Evolutionary conservation across 1,284 basidiomycete species (phyloP), one percentile per base, ranked within the genome.

Genomic region (Golubevia sp.): DNA sequence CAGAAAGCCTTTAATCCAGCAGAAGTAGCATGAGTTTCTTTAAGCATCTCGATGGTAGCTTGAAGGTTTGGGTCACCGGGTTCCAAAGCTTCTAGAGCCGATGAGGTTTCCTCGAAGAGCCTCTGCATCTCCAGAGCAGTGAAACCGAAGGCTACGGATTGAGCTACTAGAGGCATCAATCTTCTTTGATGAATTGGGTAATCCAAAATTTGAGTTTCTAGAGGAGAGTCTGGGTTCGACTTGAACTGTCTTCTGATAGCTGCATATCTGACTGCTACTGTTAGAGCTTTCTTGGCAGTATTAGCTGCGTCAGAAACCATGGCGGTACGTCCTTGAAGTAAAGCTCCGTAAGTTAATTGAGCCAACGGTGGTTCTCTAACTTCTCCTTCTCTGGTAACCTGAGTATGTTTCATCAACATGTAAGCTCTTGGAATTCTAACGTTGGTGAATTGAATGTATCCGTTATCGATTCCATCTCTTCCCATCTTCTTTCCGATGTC

Each of bases 401-500:
- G 87, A 38, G 87, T 87, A 80, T 88, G 86, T 83, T 88, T 88
- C 87, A 88, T 88, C 71, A 88, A 85, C 86, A 88, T 88, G 76
- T 85, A 85, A 20, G 87, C 86, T 59, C 88, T 85, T 6, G 88
- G 87, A 20, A 88, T 86, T 61, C 87, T 85, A 59, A 88, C 87
- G 64, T 87, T 85, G 64, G 87, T 88, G 81, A 88, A 88, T 68
- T 87, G 83, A 61, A 79, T 74, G 69, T 80, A 78, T 44, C 78
- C 79, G 51, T 82, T 82, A 71, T 82, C 79, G 71, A 88, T 88
- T 54, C 87, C 87, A 70, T 88, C 87, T 38, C 87, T 79, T 34
- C 87, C 87, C 87, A 88, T 88, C 84, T 88, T 88, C 76, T 87
- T 87, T 34, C 88, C 87, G 62, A 88, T 87, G 79, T 88, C 88